Conservation (phyloP, 495 filamentous ascomycete species). For the Aspergillus bertholletiae region DNA sequence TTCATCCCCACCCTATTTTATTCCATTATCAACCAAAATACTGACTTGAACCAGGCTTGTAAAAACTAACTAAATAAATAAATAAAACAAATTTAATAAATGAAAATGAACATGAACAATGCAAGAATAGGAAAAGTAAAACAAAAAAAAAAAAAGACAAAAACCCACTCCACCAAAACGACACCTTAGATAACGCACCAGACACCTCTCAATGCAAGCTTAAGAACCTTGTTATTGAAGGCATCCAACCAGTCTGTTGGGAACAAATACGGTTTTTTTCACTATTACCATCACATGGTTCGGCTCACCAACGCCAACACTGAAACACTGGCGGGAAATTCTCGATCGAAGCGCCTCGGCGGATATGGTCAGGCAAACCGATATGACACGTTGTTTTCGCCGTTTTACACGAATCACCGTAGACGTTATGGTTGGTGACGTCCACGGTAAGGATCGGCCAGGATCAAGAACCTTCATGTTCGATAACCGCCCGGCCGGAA, state of each 20-base stretch:
- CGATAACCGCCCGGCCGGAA: slow-evolving; percentile 6
- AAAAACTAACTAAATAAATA: too few relatives aligned
- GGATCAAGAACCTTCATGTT: slow-evolving; percentile 17
- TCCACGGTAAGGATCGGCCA: slow-evolving; percentile 21
- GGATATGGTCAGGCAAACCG: slow-evolving; percentile 12
- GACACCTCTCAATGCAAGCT: background rate
- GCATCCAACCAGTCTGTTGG: background rate
- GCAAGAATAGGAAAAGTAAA: too few relatives aligned
- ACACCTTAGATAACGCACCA: background rate
- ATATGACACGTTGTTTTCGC: slow-evolving; percentile 13
- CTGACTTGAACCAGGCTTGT: background rate
- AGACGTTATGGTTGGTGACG: slow-evolving; percentile 10
- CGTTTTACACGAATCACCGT: slow-evolving; percentile 10
- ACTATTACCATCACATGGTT: slow-evolving; percentile 14
- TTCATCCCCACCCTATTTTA: background rate
- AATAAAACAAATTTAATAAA: too few relatives aligned
- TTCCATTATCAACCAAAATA: background rate
- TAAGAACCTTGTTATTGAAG: background rate
- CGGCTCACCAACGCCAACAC: slow-evolving; percentile 1
- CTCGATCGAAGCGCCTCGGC: slow-evolving; percentile 6
- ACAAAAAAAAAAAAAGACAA: too few relatives aligned
- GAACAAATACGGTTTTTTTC: background rate
- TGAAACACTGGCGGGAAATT: slow-evolving; percentile 10
- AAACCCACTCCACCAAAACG: background rate
- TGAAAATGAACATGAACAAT: too few relatives aligned